These are phyloP conservation scores for Exophiala sideris DNA, from an alignment of 2,329 filamentous ascomycete species.

Conservation along the genomic window DNA sequence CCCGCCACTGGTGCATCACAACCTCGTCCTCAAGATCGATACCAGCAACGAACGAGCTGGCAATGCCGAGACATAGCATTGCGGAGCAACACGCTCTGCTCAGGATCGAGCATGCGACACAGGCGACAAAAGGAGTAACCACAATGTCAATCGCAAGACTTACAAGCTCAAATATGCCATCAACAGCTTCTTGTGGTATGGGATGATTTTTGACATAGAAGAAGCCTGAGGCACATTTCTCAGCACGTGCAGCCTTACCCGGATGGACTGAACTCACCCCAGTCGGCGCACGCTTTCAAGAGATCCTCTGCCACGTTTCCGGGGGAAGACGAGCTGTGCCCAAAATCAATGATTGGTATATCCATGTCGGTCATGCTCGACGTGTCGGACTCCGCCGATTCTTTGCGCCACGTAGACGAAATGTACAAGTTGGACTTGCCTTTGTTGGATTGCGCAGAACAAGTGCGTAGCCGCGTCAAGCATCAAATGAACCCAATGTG, in stretches of 20 bases:
- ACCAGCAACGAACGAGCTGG: no score
- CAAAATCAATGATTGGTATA: slow-evolving; percentile 17
- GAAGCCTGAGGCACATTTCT: slow-evolving; percentile 42
- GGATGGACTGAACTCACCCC: slow-evolving; percentile 6
- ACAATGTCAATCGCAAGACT: not conserved
- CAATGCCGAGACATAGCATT: no score
- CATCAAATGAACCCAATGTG: no score
- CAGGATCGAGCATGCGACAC: not conserved
- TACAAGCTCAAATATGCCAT: slow-evolving; percentile 57
- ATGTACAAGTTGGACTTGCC: no score
- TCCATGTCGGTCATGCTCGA: not conserved
- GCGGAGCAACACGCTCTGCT: not conserved
- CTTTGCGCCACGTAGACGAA: no score
- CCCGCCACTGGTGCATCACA: not conserved
- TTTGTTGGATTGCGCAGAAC: no score
- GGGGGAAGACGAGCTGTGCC: slow-evolving; percentile 6
- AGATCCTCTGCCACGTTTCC: slow-evolving; percentile 8
- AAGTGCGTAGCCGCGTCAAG: no score
- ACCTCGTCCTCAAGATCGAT: not conserved
- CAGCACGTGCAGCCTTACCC: not conserved
- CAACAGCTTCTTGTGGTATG: slow-evolving; percentile 54
- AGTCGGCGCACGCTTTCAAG: slow-evolving; percentile 13
- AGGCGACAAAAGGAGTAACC: not conserved
- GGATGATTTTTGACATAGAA: slow-evolving; percentile 62
- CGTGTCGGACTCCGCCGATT: no score